These are phyloP conservation scores for Oryza longistaminata DNA, from an alignment of 176 grass and related monocot genomes.

Conservation along the genomic window DNA sequence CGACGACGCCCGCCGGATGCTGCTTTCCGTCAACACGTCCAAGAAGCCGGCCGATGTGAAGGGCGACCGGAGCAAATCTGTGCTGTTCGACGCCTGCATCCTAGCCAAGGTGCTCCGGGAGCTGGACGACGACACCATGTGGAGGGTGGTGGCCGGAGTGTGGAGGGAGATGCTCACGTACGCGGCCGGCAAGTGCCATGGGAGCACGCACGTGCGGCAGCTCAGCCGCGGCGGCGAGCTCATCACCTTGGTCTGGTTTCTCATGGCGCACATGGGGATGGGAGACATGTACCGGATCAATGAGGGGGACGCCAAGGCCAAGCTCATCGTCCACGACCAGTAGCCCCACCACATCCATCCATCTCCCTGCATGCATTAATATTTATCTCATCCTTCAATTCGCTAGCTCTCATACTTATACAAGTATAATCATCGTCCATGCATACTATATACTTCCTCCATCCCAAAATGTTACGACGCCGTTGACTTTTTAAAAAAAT, in stretches of 20 bases:
- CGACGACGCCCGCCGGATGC: background rate
- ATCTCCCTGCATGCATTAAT: no score
- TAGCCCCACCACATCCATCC: background rate
- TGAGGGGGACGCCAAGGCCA: background rate
- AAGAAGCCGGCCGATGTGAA: constrained; percentile 11
- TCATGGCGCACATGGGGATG: constrained; percentile 48
- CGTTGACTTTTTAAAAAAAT: no score
- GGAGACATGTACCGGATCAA: constrained; percentile 43
- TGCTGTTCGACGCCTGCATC: constrained; percentile 49
- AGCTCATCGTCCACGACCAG: constrained; percentile 37
- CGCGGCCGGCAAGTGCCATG: constrained; percentile 39
- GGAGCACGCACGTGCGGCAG: constrained; percentile 35
- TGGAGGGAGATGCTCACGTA: constrained; percentile 49
- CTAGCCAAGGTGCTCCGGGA: constrained; percentile 26
- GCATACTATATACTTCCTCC: no score
- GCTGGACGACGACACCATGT: background rate
- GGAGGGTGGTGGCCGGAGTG: constrained; percentile 10
- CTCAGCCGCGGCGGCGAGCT: constrained; percentile 47
- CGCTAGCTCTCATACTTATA: no score
- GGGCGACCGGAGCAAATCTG: constrained; percentile 42
- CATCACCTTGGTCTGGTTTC: constrained; percentile 52
- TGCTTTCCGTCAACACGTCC: constrained; percentile 22
- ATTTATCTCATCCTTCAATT: no score
- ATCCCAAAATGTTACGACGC: no score
- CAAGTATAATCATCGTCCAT: no score